A percentile compares a stretch with the other conserved stretches of the same genome.
Conservation (phyloP, 805 yeast genomes). For the Ogataea minuta region DNA sequence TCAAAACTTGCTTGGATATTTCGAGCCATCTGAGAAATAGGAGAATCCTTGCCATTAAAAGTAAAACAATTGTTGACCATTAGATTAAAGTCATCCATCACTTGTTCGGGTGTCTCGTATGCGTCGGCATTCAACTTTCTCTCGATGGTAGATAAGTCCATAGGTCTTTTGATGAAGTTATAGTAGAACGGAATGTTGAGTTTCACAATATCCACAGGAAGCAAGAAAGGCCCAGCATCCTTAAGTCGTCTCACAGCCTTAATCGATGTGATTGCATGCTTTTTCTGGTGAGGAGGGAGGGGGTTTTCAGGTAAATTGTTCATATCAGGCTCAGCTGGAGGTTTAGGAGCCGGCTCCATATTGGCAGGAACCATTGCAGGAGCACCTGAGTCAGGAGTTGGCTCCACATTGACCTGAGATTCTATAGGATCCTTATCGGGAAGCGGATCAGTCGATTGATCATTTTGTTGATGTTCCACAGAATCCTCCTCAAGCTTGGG, state of each 20-base stretch:
- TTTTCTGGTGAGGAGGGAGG: constrained; percentile 78
- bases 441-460: not conserved
- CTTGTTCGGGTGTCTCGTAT: constrained; percentile 66
- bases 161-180: constrained; percentile 79
- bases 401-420: constrained; percentile 2
- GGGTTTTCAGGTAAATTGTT: constrained; percentile 63
- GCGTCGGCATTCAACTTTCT: constrained; percentile 67
- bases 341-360: constrained; percentile 68
- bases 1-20: constrained; percentile 89
- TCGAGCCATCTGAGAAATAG: constrained; percentile 88
- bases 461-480: constrained; percentile 1
- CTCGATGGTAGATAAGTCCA: constrained; percentile 93
- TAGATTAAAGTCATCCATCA: constrained; percentile 74
- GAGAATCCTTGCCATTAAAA: constrained; percentile 82
- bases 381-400: constrained; percentile 20
- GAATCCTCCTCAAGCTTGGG: constrained; percentile 9
- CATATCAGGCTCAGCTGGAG: constrained; percentile 73
- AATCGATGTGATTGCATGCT: constrained; percentile 72
- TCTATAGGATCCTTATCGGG: not conserved
- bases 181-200: constrained; percentile 89
- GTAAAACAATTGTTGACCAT: constrained; percentile 80
- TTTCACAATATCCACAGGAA: constrained; percentile 87
- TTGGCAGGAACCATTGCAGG: constrained; percentile 28
- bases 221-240: constrained; percentile 87
- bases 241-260: constrained; percentile 86